Base-by-base conservation (phyloP, 805 yeast genomes). In the Zygoascus tannicola region DNA sequence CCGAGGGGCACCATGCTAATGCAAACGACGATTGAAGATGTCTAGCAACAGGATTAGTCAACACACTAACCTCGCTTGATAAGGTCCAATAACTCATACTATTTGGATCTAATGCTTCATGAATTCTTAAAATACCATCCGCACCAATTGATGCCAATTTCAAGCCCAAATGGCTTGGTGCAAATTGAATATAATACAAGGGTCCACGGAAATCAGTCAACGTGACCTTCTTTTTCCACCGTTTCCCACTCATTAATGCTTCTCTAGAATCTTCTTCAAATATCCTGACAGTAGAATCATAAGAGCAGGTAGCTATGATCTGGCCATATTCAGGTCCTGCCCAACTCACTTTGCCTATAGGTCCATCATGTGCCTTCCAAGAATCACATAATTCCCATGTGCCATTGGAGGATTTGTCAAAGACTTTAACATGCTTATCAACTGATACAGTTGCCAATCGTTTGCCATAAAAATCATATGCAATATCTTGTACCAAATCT, bases 321-420 rank as follows among this genome's bases (percentile, higher is more conserved):
- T 85, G 85, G 5, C 95, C 94, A 62, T 78, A 87, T 61, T 90
- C 94, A 1, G 98, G 98, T 41, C 85, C 82, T 0, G 97, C 96
- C 94, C 96, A 92, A 38, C 79, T 78, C 7, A 92, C 70, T 52
- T 81, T 76, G 18, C 86, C 83, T 21, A 92, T 76, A 46, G 87
- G 76, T 5, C 94, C 79, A 55, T 92, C 96, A 59, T 92, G 98
- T 0, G 97, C 97, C 52, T 83, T 84, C 94, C 96, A 92, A 39
- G 84, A 79, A 62, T 90, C 97, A 56, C 81, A 80, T 44, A 85
- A 64, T 16, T 75, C 75, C 97, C 97, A 92, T 14, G 18, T 14
- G 74, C 75, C 45, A 28, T 40, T 45, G 21, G 41, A 44, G 41
- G 53, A 22, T 28, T 82, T 67, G 58, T 85, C 90, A 60, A 87